Evolutionary conservation across 2,329 filamentous ascomycete species (phyloP), one percentile per base, ranked within the genome.

Genomic region (Fusarium newnesense): DNA sequence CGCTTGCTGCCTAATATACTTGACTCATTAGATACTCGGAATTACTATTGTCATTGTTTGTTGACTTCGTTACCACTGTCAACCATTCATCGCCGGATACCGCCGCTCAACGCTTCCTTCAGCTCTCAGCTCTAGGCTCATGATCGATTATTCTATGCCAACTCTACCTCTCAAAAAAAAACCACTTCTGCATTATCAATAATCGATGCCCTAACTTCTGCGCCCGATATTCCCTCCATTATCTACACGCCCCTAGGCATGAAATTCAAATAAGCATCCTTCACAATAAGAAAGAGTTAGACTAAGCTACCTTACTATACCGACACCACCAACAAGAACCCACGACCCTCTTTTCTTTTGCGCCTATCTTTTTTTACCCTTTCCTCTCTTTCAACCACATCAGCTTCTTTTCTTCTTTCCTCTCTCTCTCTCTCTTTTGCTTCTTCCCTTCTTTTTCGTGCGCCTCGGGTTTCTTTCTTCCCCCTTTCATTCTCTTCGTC

Each of bases 321-420:
- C 58, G 44, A 60, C 69, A 72, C 64, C 59, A 72, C 63, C 49
- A 70, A 32, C 47, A 67, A 53, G 63, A 70, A 47, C 53, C 65
- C 46, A 16, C 71, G 65, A 59, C 59, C 64, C 53, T 68, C 47
- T 69, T 74, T 74, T 68, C 52, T 67, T 64, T 61, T 54, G 54
- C 39, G 44, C 42, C 68, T 50, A 46, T 70, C 43, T 53, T 66
- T 58, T 68, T 53, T 54, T 24, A 24, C 40, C 39, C 32, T 37
- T 34, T 30, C 46, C 32, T 39, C 39, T 34, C 46, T 44, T 56
- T 60, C 39, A 61, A 52, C 30, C 61, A 53, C 56, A 32, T 57
- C 65, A 54, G 58, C 64, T 47, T 72, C 60, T 59, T 60, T 46
- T 43, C 60, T 42, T 44, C 50, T 64, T 68, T 24, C 36, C 64